These are phyloP conservation scores for Ophiostoma ulmi DNA, from an alignment of 2,329 filamentous ascomycete genomes.

Conservation along the genomic window DNA sequence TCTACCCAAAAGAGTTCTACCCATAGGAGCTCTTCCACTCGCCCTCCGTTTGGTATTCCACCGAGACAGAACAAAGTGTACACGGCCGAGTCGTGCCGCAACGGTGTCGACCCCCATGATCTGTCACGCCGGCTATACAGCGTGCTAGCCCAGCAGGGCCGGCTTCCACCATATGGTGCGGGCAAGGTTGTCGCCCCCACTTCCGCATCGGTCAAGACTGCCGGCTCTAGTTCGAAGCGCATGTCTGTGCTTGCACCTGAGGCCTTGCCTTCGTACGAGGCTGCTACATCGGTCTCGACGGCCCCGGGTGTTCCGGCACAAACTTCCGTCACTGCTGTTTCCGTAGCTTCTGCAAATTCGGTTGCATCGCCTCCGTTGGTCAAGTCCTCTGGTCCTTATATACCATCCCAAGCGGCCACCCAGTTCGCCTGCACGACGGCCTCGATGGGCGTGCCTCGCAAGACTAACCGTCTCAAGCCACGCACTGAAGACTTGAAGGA, in stretches of 20 bases:
- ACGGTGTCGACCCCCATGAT: conserved; percentile 49
- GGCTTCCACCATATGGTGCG: not conserved
- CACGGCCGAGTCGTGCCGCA: conserved; percentile 4
- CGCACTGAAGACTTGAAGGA: not conserved
- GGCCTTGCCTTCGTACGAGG: no score
- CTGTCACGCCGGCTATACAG: conserved; percentile 48
- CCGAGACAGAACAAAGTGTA: not conserved
- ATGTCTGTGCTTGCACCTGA: not conserved
- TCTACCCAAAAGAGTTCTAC: not conserved
- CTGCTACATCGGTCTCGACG: no score
- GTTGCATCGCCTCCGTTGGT: not conserved
- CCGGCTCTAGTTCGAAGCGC: not conserved
- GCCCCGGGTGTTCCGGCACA: not conserved
- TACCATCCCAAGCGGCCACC: conserved; percentile 50
- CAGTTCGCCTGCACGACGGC: conserved; percentile 54
- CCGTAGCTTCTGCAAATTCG: not conserved
- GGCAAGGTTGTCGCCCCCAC: not conserved
- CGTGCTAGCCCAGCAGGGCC: conserved; percentile 48
- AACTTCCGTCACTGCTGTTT: conserved; percentile 12
- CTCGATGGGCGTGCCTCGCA: conserved; percentile 26
- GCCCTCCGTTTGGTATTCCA: not conserved
- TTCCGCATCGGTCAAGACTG: no score
- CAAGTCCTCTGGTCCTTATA: conserved; percentile 37
- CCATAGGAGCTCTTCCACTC: no score
- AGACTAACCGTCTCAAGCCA: not conserved